Conservation (phyloP, 1,284 basidiomycete species). For the Ganoderma meredithae region DNA sequence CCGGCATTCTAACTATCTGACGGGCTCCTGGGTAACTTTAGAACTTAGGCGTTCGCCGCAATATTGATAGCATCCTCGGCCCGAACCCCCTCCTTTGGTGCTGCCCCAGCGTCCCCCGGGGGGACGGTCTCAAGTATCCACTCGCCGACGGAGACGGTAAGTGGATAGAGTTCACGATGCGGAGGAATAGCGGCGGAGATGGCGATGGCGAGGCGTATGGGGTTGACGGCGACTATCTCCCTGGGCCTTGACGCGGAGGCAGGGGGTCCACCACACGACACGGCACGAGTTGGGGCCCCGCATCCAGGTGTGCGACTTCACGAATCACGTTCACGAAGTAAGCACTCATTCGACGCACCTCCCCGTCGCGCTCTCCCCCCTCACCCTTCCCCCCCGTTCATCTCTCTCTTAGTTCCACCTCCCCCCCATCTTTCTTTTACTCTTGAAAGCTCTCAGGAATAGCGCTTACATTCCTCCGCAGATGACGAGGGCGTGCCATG, state of each 20-base stretch:
- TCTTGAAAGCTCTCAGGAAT: not conserved
- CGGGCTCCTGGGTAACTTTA: constrained; percentile 41
- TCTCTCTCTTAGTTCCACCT: constrained; percentile 2
- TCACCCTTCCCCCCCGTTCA: not conserved
- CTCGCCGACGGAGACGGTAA: constrained; percentile 79
- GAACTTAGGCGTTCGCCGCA: constrained; percentile 80
- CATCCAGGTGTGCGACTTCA: constrained; percentile 35
- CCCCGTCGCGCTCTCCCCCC: not conserved
- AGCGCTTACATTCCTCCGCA: constrained; percentile 25
- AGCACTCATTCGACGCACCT: constrained; percentile 34
- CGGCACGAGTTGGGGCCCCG: not conserved
- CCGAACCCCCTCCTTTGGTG: constrained; percentile 82
- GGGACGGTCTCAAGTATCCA: constrained; percentile 82
- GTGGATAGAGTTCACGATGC: constrained; percentile 62
- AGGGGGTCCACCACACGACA: not conserved
- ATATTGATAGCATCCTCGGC: constrained; percentile 84
- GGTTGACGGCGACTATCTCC: constrained; percentile 24
- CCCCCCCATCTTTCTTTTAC: not conserved
- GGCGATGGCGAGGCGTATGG: constrained; percentile 23
- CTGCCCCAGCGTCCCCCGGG: constrained; percentile 71
- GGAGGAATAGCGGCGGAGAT: constrained; percentile 11
- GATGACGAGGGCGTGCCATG: constrained; percentile 46
- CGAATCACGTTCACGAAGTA: constrained; percentile 31
- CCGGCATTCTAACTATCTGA: constrained; percentile 14
- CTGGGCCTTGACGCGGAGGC: constrained; percentile 21